Conservation (phyloP, 2,329 filamentous ascomycete genomes). For the Chalara sp. region DNA sequence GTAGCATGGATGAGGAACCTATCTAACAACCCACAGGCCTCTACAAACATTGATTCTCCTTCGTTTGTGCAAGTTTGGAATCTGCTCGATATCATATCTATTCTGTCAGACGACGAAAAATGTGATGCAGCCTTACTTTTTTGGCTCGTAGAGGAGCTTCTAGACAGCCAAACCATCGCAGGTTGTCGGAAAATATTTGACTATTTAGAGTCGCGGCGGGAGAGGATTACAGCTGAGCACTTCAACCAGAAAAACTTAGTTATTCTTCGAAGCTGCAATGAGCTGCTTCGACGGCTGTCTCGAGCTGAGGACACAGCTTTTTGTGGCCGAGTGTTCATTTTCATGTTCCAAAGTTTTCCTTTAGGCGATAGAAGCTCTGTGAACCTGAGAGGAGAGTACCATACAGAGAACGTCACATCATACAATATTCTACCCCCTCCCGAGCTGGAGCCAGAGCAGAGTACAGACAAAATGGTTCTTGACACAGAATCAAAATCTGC, state of each 20-base stretch:
- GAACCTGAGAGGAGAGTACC: slow-evolving; percentile 91
- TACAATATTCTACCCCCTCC: slow-evolving; percentile 55
- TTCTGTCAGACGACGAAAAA: slow-evolving; percentile 75
- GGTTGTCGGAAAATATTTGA: slow-evolving; percentile 90
- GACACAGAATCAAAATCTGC: slow-evolving; percentile 39
- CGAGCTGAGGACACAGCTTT: slow-evolving; percentile 95
- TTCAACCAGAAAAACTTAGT: slow-evolving; percentile 81
- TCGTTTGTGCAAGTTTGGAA: slow-evolving; percentile 86
- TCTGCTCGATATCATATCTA: slow-evolving; percentile 82
- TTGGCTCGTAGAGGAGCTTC: slow-evolving; percentile 86
- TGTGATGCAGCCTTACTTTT: slow-evolving; percentile 77
- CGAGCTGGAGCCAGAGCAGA: slow-evolving; percentile 33
- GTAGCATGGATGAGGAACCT: slow-evolving; percentile 18
- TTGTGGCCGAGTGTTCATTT: slow-evolving; percentile 95
- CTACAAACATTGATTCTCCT: slow-evolving; percentile 68
- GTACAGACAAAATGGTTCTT: slow-evolving; percentile 56
- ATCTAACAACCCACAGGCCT: slow-evolving; percentile 49
- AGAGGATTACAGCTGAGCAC: slow-evolving; percentile 74
- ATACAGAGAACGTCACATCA: slow-evolving; percentile 86
- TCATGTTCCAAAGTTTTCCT: slow-evolving; percentile 96
- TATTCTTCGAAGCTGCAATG: slow-evolving; percentile 91
- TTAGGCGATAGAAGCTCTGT: slow-evolving; percentile 95
- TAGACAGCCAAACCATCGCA: slow-evolving; percentile 92
- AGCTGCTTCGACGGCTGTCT: slow-evolving; percentile 87
- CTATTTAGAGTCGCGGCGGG: slow-evolving; percentile 87